These are phyloP conservation scores for Clathrus columnatus DNA, from an alignment of 768 basidiomycete species.

Conservation along the genomic window DNA sequence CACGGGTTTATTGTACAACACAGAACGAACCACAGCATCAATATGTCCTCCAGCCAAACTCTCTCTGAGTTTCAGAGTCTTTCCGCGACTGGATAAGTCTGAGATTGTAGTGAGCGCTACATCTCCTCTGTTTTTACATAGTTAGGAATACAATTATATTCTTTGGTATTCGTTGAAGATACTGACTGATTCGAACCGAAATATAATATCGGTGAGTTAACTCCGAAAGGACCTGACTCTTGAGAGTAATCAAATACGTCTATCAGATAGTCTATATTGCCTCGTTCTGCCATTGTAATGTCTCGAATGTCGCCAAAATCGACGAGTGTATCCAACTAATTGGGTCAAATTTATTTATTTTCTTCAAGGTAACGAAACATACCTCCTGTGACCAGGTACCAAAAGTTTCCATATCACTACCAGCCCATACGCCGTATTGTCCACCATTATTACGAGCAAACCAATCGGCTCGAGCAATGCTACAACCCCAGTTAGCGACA, in stretches of 20 bases:
- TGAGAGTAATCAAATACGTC: slow-evolving; percentile 10
- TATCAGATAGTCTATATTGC: slow-evolving; percentile 22
- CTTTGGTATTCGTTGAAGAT: neutral
- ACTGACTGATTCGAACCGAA: neutral
- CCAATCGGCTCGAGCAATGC: slow-evolving; percentile 72
- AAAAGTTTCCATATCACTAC: slow-evolving; percentile 94
- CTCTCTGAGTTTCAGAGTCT: slow-evolving; percentile 10
- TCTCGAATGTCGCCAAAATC: slow-evolving; percentile 17
- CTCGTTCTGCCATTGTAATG: slow-evolving; percentile 8
- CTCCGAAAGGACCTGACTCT: slow-evolving; percentile 1
- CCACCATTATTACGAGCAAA: slow-evolving; percentile 26
- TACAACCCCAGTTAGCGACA: slow-evolving; percentile 83
- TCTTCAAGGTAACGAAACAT: slow-evolving; percentile 2
- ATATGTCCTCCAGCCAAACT: slow-evolving; percentile 14
- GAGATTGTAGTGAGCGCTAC: slow-evolving; percentile 11
- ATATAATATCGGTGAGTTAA: neutral
- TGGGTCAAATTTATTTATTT: neutral
- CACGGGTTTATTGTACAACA: slow-evolving; percentile 13
- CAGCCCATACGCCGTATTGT: slow-evolving; percentile 57
- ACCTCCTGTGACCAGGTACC: slow-evolving; percentile 76
- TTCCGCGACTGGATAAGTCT: neutral
- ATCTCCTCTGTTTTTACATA: slow-evolving; percentile 13
- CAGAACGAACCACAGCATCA: slow-evolving; percentile 17
- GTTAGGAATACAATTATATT: neutral
- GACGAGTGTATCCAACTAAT: slow-evolving; percentile 12